Percentiles rank a stretch among this genome's conserved stretches.
phyloP scores from a whole-genome alignment of 176 grass and related monocot genomes.

The Oryza meridionalis region DNA sequence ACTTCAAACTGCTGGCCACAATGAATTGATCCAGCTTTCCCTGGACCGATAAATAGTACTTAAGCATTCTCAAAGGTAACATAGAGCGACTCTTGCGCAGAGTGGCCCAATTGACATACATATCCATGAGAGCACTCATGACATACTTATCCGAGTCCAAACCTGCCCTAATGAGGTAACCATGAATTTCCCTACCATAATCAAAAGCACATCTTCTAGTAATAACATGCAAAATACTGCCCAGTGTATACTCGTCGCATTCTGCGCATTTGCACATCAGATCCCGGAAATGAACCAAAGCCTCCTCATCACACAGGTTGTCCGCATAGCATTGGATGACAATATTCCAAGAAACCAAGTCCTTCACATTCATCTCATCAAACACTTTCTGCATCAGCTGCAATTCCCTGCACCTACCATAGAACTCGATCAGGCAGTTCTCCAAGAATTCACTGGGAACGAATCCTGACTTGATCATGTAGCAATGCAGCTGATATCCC shows the following conservation, averaged over 20 bases:
- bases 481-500: constrained; percentile 60
- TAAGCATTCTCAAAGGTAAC: constrained; percentile 54
- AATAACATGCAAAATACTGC: constrained; percentile 51
- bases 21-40: constrained; percentile 64
- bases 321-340: constrained; percentile 56
- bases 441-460: constrained; percentile 47
- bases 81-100: constrained; percentile 7
- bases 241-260: constrained; percentile 62
- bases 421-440: constrained; percentile 64
- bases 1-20: constrained; percentile 60
- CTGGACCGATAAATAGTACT: constrained; percentile 41
- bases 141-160: constrained; percentile 63
- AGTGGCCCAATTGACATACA: constrained; percentile 50
- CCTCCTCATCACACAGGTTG: constrained; percentile 45
- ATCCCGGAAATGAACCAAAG: constrained; percentile 49
- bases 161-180: constrained; percentile 50
- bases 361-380: constrained; percentile 42
- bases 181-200: constrained; percentile 70
- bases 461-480: constrained; percentile 58
- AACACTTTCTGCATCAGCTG: constrained; percentile 56
- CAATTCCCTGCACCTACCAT: constrained; percentile 49
- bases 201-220: constrained; percentile 39
- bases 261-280: constrained; percentile 47
- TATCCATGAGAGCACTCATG: constrained; percentile 65
- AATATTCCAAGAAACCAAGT: constrained; percentile 76